These are phyloP conservation scores for Geosmithia flava DNA, from an alignment of 2,329 filamentous ascomycete species.

Conservation along the genomic window DNA sequence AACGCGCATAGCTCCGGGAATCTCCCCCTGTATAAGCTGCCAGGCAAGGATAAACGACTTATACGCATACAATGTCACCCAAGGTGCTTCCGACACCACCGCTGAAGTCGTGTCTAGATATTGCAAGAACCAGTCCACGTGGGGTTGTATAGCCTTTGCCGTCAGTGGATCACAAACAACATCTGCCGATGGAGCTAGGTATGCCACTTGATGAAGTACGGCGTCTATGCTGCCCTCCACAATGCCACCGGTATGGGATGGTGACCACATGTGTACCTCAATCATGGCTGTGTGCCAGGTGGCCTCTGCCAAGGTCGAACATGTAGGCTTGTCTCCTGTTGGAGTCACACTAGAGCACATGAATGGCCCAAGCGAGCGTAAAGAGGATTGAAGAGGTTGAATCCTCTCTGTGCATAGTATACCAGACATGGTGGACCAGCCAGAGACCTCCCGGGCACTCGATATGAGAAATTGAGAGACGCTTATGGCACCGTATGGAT, in stretches of 20 bases:
- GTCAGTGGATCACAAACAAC: constrained; percentile 17
- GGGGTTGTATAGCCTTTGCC: constrained; percentile 17
- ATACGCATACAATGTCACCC: constrained; percentile 24
- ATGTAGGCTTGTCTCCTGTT: constrained; percentile 1
- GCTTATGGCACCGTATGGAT: constrained; percentile 26
- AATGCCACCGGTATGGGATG: constrained; percentile 23
- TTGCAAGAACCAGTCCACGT: constrained; percentile 23
- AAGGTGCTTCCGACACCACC: constrained; percentile 19
- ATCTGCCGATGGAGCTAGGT: constrained; percentile 15
- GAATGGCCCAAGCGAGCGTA: constrained; percentile 17
- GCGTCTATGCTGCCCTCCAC: constrained; percentile 21
- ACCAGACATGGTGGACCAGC: constrained; percentile 28
- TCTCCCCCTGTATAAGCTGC: constrained; percentile 17
- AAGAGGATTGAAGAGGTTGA: constrained; percentile 19
- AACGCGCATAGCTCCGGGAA: constrained; percentile 17
- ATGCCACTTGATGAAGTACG: constrained; percentile 16
- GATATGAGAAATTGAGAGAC: constrained; percentile 27
- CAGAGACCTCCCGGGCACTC: constrained; percentile 25
- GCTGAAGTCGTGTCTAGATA: constrained; percentile 16
- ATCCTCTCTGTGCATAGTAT: constrained; percentile 25
- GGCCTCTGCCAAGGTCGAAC: constrained; percentile 13
- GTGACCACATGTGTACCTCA: constrained; percentile 27
- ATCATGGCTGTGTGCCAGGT: constrained; percentile 29
- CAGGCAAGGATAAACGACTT: constrained; percentile 27
- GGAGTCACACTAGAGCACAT: constrained; percentile 8